These are phyloP conservation scores for Podaxis sp. DNA, from an alignment of 768 basidiomycete species.

Conservation along the genomic window DNA sequence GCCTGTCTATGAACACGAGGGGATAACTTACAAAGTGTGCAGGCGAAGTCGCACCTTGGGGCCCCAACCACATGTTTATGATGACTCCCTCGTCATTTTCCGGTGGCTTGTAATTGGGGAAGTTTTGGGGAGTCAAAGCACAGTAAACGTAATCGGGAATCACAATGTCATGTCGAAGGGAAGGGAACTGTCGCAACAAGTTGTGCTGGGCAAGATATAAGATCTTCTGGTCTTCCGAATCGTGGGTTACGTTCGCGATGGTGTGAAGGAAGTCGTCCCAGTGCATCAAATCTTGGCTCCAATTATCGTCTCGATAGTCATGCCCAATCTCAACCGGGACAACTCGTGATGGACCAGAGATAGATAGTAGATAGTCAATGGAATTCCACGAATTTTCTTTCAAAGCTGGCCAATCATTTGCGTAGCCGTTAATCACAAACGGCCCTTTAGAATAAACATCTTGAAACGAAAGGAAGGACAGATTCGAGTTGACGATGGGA, in stretches of 20 bases:
- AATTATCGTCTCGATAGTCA: slow-evolving; percentile 78
- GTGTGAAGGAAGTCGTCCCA: slow-evolving; percentile 70
- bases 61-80: slow-evolving; percentile 84
- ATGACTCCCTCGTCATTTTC: slow-evolving; percentile 62
- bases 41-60: slow-evolving; percentile 76
- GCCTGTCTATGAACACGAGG: slow-evolving; percentile 13
- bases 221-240: slow-evolving; percentile 24
- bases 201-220: slow-evolving; percentile 92
- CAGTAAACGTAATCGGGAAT: slow-evolving; percentile 92
- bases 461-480: slow-evolving; percentile 60
- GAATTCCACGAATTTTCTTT: slow-evolving; percentile 69
- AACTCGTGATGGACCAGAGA: slow-evolving; percentile 77
- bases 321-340: slow-evolving; percentile 90
- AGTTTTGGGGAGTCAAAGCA: slow-evolving; percentile 44
- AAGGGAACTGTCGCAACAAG: slow-evolving; percentile 82
- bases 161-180: slow-evolving; percentile 68
- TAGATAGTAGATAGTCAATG: slow-evolving; percentile 61
- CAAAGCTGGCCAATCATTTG: slow-evolving; percentile 78
- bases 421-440: slow-evolving; percentile 71
- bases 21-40: slow-evolving; percentile 71
- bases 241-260: slow-evolving; percentile 20
- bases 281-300: slow-evolving; percentile 77
- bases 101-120: slow-evolving; percentile 61
- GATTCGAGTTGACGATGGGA: slow-evolving; percentile 43
- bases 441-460: slow-evolving; percentile 45